Percentiles rank a stretch among this genome's conserved stretches.
Evolutionary conservation across 192 early-diverging fungal genomes (phyloP).

Genomic region (Podochytrium sp.): DNA sequence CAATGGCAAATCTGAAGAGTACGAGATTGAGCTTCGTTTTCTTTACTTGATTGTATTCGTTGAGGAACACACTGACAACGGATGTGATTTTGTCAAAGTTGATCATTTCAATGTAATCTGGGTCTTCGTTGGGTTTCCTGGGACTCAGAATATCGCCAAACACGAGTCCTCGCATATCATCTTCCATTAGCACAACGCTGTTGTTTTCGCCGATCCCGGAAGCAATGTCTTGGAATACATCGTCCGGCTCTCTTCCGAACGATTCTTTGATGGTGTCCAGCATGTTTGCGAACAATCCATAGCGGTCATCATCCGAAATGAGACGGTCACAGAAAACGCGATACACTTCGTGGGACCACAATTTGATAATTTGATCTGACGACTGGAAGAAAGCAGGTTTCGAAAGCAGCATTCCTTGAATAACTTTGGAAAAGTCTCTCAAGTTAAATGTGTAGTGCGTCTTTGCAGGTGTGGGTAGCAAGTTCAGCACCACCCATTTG

Average conservation of each 20-base stretch:
- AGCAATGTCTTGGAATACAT: conserved; percentile 51
- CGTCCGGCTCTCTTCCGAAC: conserved; percentile 53
- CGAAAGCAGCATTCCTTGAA: conserved; percentile 62
- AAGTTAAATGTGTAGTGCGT: conserved; percentile 72
- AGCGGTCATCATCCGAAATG: conserved; percentile 59
- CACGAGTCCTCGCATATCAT: conserved; percentile 59
- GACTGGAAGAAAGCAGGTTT: conserved; percentile 48
- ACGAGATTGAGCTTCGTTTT: conserved; percentile 66
- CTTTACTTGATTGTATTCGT: conserved; percentile 66
- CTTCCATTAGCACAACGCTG: conserved; percentile 59
- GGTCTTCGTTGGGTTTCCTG: conserved; percentile 38
- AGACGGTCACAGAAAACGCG: conserved; percentile 63
- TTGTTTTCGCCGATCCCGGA: conserved; percentile 45
- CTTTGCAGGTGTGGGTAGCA: conserved; percentile 69
- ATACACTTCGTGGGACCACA: conserved; percentile 67
- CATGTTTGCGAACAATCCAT: conserved; percentile 48
- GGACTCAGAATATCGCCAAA: conserved; percentile 60
- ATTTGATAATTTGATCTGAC: conserved; percentile 46
- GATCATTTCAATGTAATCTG: conserved; percentile 56
- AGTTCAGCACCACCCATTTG: conserved; percentile 58
- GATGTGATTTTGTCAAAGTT: conserved; percentile 59
- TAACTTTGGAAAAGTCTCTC: conserved; percentile 61
- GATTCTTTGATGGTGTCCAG: conserved; percentile 48
- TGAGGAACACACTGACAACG: conserved; percentile 44
- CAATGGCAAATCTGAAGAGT: conserved; percentile 67